Evolutionary conservation across 805 yeast species (phyloP), one percentile per base, ranked within the genome.

Genomic region (Saturnispora zaruensis): DNA sequence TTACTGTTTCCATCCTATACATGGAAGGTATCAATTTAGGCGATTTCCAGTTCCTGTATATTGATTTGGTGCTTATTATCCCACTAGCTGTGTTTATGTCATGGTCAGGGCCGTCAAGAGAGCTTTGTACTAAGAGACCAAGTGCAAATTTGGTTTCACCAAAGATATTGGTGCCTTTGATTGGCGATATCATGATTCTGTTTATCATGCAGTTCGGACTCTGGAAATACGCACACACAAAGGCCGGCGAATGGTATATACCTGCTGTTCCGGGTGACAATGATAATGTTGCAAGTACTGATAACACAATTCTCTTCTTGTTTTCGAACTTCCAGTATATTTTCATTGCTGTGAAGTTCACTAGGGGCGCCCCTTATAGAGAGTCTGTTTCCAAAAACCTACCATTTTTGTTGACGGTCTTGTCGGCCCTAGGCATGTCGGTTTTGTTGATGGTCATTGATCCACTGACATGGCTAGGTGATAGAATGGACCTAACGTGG

Each of bases 1-100:
- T 88, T 48, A 78, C 96, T 0, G 95, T 93, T 34, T 77, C 93
- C 0, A 79, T 93, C 18, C 66, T 93, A 51, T 93, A 93, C 70
- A 81, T 83, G 57, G 74, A 86, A 49, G 99, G 99, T 5, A 81
- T 95, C 3, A 93, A 93, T 63, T 70, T 93, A 52, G 99, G 99
- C 8, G 99, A 93, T 67, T 90, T 93, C 70, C 99, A 93, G 68
- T 93, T 91, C 62, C 70, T 93, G 57, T 89, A 90, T 78, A 93
- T 93, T 64, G 99, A 93, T 68, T 66, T 93, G 65, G 81, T 87
- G 54, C 71, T 93, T 63, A 93, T 93, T 58, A 76, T 93, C 50
- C 99, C 99, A 9, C 78, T 93, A 61, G 99, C 99, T 0, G 81
- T 93, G 5, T 89, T 90, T 68, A 86, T 93, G 99, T 90, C 97